These are phyloP conservation scores for Nicotiana tomentosiformis DNA, from an alignment of 257 asterid genomes.

Conservation along the genomic window DNA sequence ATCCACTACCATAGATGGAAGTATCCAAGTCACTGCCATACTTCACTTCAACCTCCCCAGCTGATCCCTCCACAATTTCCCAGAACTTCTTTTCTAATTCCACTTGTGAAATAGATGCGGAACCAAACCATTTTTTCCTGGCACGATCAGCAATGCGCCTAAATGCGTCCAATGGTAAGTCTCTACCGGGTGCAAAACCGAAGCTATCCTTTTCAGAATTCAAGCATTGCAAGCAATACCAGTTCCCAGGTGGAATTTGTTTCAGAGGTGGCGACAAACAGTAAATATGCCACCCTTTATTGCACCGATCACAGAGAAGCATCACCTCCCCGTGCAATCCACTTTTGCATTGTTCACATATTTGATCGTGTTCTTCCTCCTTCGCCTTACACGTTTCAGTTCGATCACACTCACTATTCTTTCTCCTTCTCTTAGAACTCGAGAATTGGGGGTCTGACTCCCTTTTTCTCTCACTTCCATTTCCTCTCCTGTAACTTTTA, in stretches of 20 bases:
- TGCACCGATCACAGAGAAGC: constrained; percentile 93
- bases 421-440: constrained; percentile 67
- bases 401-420: constrained; percentile 60
- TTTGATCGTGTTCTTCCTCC: constrained; percentile 54
- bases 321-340: constrained; percentile 96
- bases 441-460: constrained; percentile 39
- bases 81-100: constrained; percentile 88
- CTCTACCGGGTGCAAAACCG: constrained; percentile 87
- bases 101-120: constrained; percentile 52
- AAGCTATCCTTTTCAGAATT: constrained; percentile 86
- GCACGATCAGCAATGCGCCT: constrained; percentile 84
- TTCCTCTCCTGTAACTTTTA: constrained; percentile 37
- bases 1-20: constrained; percentile 85
- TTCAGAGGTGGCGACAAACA: constrained; percentile 89
- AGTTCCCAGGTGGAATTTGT: constrained; percentile 79
- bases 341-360: constrained; percentile 90
- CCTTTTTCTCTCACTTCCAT: constrained; percentile 35
- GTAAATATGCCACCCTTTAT: constrained; percentile 92
- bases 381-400: constrained; percentile 40
- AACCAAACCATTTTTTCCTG: constrained; percentile 88
- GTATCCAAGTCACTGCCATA: constrained; percentile 97
- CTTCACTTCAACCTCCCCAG: constrained; percentile 85
- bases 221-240: constrained; percentile 93
- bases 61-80: constrained; percentile 94
- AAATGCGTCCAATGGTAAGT: constrained; percentile 68